A percentile compares a stretch with the other conserved stretches of the same genome.
phyloP scores from a whole-genome alignment of 1,139 yeast genomes.

The Scheffersomyces parashehatae region DNA sequence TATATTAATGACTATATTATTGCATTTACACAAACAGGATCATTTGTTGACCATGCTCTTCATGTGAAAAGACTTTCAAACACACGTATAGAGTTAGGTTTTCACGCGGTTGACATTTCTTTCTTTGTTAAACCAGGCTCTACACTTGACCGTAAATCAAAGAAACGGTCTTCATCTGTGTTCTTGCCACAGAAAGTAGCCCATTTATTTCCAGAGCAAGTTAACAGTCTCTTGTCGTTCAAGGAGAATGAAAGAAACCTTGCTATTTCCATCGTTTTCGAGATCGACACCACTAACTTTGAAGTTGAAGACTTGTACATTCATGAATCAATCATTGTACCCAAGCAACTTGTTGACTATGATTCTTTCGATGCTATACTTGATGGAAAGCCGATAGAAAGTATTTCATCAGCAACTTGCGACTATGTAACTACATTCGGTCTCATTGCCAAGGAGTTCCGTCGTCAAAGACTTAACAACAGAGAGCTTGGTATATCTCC shows the following conservation, averaged over 20 bases:
- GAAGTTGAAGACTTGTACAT: slow-evolving; percentile 78
- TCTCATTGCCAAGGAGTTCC: slow-evolving; percentile 68
- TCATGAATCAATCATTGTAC: slow-evolving; percentile 70
- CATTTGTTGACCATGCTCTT: slow-evolving; percentile 72
- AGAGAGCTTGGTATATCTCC: slow-evolving; percentile 51
- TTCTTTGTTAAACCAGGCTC: slow-evolving; percentile 72
- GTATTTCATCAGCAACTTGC: slow-evolving; percentile 58
- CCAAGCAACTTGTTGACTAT: slow-evolving; percentile 55
- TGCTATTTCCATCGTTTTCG: slow-evolving; percentile 80
- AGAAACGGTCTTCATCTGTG: slow-evolving; percentile 87
- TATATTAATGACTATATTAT: slow-evolving; percentile 65
- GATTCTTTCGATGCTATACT: slow-evolving; percentile 55
- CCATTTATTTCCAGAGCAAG: slow-evolving; percentile 67
- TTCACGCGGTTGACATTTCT: slow-evolving; percentile 81
- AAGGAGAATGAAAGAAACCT: slow-evolving; percentile 60
- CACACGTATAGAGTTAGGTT: slow-evolving; percentile 68
- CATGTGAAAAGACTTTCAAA: slow-evolving; percentile 65
- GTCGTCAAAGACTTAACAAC: slow-evolving; percentile 66
- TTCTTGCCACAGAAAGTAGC: slow-evolving; percentile 79
- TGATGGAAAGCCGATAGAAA: slow-evolving; percentile 25
- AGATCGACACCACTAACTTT: slow-evolving; percentile 70
- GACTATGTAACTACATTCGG: slow-evolving; percentile 68
- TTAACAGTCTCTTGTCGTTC: slow-evolving; percentile 64
- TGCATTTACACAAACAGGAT: slow-evolving; percentile 64
- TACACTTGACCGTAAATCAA: slow-evolving; percentile 81